phyloP scores from a whole-genome alignment of 2,329 filamentous ascomycete species.

The Microthyrium microscopicum region DNA sequence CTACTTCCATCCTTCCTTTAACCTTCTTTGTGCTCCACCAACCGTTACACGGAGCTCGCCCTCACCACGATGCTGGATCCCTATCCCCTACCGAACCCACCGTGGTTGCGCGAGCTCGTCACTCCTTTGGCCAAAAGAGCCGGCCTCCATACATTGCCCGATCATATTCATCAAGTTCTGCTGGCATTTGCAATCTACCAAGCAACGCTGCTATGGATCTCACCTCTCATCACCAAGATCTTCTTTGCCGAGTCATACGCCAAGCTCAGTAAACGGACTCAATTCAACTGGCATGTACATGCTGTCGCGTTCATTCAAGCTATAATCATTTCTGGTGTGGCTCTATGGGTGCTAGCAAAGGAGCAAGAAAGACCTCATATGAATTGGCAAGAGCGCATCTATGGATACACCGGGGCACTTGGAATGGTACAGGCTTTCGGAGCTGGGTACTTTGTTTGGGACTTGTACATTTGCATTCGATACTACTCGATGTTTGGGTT shows the following conservation, averaged over 20 bases:
- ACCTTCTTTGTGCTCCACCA: background rate
- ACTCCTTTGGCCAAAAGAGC: conserved; percentile 48
- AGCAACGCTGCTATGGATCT: conserved; percentile 46
- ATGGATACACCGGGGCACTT: conserved; percentile 57
- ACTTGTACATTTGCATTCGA: conserved; percentile 51
- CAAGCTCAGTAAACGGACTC: conserved; percentile 43
- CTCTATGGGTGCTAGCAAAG: conserved; percentile 54
- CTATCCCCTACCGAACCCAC: conserved; percentile 45
- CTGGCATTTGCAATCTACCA: conserved; percentile 52
- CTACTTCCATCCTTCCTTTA: too few relatives aligned
- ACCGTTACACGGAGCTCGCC: background rate
- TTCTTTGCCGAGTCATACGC: conserved; percentile 49
- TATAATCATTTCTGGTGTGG: conserved; percentile 51
- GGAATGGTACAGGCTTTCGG: conserved; percentile 64
- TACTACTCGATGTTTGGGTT: conserved; percentile 56
- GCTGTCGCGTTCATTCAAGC: conserved; percentile 72
- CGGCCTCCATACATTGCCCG: conserved; percentile 47
- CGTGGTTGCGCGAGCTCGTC: conserved; percentile 35
- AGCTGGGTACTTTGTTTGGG: conserved; percentile 73
- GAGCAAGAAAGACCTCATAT: conserved; percentile 54
- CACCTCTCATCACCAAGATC: conserved; percentile 46
- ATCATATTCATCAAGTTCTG: conserved; percentile 64
- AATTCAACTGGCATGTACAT: conserved; percentile 72
- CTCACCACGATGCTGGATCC: conserved; percentile 49
- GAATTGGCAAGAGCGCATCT: conserved; percentile 51